Conservation (phyloP, 495 filamentous ascomycete genomes). For the Penicillium lividum region DNA sequence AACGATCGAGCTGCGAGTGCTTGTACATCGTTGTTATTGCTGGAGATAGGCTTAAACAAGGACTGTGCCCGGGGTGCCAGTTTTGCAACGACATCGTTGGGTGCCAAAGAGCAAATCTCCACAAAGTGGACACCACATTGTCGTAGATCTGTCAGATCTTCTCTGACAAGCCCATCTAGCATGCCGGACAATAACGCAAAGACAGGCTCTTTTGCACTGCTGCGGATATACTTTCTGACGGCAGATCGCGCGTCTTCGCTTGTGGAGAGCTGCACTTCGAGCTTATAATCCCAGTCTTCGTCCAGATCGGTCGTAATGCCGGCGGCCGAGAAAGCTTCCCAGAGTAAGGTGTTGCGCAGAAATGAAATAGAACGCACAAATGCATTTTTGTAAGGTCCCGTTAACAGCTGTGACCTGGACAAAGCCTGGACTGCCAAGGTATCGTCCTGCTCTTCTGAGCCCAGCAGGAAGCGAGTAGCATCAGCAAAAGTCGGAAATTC, state of each 20-base stretch:
- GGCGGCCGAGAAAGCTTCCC: conserved; percentile 63
- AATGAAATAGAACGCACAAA: conserved; percentile 66
- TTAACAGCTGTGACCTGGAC: conserved; percentile 29
- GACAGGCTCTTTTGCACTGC: conserved; percentile 32
- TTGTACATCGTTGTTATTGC: conserved; percentile 67
- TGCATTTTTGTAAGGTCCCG: conserved; percentile 38
- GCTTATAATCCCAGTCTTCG: conserved; percentile 80
- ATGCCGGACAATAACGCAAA: conserved; percentile 51
- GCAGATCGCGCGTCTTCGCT: conserved; percentile 59
- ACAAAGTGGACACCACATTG: conserved; percentile 62
- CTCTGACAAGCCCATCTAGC: conserved; percentile 59
- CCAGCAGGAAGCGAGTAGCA: conserved; percentile 35
- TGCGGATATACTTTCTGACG: conserved; percentile 54
- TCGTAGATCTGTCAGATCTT: conserved; percentile 48
- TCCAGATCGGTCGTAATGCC: conserved; percentile 58
- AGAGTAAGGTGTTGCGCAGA: conserved; percentile 70
- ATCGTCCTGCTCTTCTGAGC: conserved; percentile 21
- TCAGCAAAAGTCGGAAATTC: conserved; percentile 49
- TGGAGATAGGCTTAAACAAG: conserved; percentile 59
- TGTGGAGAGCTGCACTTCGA: conserved; percentile 68
- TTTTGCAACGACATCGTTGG: conserved; percentile 49
- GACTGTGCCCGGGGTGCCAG: conserved; percentile 50
- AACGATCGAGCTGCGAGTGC: conserved; percentile 66
- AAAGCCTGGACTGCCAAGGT: not conserved
- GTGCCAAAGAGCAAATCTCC: conserved; percentile 65